phyloP scores from a whole-genome alignment of 1,284 basidiomycete species.

The Leucoagaricus sp. region DNA sequence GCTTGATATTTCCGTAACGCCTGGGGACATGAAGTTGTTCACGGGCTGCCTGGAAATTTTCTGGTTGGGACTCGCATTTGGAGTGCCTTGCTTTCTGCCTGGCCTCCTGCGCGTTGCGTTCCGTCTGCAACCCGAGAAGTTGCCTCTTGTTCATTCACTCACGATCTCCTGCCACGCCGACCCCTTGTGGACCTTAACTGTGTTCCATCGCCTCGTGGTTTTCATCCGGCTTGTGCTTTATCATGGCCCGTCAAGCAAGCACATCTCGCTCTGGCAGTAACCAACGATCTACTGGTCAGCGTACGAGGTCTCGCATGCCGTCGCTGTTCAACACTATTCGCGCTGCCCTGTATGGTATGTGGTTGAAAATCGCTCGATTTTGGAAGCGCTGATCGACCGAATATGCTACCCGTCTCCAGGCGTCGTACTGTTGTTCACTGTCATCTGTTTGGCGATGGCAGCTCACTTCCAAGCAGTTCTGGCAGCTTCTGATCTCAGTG shows the following conservation, averaged over 20 bases:
- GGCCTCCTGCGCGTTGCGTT: slow-evolving; percentile 23
- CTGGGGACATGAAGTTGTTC: not conserved
- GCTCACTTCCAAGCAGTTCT: slow-evolving; percentile 72
- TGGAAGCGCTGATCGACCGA: not conserved
- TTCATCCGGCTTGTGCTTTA: slow-evolving; percentile 36
- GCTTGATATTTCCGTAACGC: slow-evolving; percentile 19
- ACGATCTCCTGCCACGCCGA: slow-evolving; percentile 15
- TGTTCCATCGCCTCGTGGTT: slow-evolving; percentile 37
- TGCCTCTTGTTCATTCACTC: not conserved
- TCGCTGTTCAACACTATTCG: slow-evolving; percentile 65
- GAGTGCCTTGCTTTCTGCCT: slow-evolving; percentile 21
- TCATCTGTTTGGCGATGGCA: slow-evolving; percentile 75
- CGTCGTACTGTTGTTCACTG: slow-evolving; percentile 66
- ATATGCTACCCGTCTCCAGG: slow-evolving; percentile 37
- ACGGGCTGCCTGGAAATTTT: slow-evolving; percentile 16
- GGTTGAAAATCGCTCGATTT: slow-evolving; percentile 13
- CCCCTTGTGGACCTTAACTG: slow-evolving; percentile 13
- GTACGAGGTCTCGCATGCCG: slow-evolving; percentile 41
- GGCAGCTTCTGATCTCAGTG: slow-evolving; percentile 76
- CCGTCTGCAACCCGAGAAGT: not conserved
- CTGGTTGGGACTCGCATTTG: slow-evolving; percentile 16
- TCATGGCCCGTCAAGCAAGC: slow-evolving; percentile 38
- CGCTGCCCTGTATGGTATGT: slow-evolving; percentile 59
- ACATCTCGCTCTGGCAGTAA: slow-evolving; percentile 26
- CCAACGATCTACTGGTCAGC: slow-evolving; percentile 23